Evolutionary conservation across 192 early-diverging fungal genomes (phyloP), one percentile per base, ranked within the genome.

Genomic region (Backusella westeae): DNA sequence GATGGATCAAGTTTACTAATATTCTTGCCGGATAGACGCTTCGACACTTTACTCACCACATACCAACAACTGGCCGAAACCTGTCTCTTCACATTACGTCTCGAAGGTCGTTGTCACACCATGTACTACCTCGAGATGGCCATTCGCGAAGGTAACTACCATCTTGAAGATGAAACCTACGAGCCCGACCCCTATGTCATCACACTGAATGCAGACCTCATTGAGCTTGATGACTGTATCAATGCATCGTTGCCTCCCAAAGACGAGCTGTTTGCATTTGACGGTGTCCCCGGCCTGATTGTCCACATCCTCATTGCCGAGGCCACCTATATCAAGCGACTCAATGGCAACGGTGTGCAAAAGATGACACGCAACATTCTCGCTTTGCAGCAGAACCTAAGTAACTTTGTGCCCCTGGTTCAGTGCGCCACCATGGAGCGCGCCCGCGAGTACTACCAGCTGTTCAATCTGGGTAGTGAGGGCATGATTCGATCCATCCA

Each of bases 181-280:
- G 96, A 97, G 70, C 96, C 96, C 3, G 96, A 98, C 78, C 91
- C 91, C 41, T 97, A 96, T 83, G 90, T 98, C 38, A 88, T 92
- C 71, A 79, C 87, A 23, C 88, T 97, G 21, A 98, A 96, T 75
- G 78, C 90, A 53, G 94, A 96, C 56, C 78, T 97, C 21, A 87
- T 92, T 23, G 84, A 88, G 14, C 84, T 91, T 38, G 94, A 98
- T 77, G 96, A 96, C 52, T 86, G 86, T 35, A 82, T 95, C 49
- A 81, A 80, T 67, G 81, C 81, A 3, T 89, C 89, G 17, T 74
- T 97, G 66, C 90, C 93, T 0, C 44, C 83, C 9, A 80, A 85
- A 71, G 90, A 91, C 53, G 85, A 91, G 19, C 85, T 87, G 34
- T 93, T 96, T 75, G 79, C 96, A 21, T 96, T 96, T 88, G 93